Base-by-base conservation (phyloP, 2,329 filamentous ascomycete genomes). In the Clonostachys chloroleuca region DNA sequence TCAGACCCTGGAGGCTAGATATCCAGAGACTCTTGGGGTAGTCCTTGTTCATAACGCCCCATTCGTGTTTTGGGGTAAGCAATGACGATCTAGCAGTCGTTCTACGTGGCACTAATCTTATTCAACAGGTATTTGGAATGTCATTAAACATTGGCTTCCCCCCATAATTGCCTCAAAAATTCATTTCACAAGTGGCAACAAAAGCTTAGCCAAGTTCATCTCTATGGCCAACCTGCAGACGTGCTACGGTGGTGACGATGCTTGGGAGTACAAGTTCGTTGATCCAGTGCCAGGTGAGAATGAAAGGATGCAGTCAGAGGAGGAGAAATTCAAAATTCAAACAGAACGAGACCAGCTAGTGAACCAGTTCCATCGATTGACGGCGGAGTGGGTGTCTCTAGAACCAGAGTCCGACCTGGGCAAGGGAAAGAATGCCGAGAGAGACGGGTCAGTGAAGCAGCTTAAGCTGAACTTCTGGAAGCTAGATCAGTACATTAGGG, bases 1-100 rank as follows among this genome's bases (percentile, higher is more conserved):
- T 65, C 86, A 88, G 55, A 86, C 84, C 58, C 87, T 90, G 56
- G 86, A 90, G 67, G 85, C 86, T 43, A 87, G 89, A 58, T 90
- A 89, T 56, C 86, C 86, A 2, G 86, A 90, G 61, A 86, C 81
- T 1, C 71, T 90, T 3, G 86, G 84, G 36, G 70, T 77, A 2
- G 83, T 89, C 5, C 77, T 89, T 40, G 83, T 90, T 42, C 87
- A 89, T 70, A 88, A 89, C 60, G 79, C 86, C 0, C 86, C 86
- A 4, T 89, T 85, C 80, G 70, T 89, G 42, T 89, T 90, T 68
- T 71, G 67, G 55, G 60, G 63, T 65, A 46, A 44, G 56, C 43
- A 20, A 40, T 20, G 6, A 35, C n/a, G 9, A 24, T 39, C 12
- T 30, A 16, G 10, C 30, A 35, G n/a, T 37, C 30, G n/a, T 20